Conservation (phyloP, 108 stramenopile species). For the Schizochytrium sp. region DNA sequence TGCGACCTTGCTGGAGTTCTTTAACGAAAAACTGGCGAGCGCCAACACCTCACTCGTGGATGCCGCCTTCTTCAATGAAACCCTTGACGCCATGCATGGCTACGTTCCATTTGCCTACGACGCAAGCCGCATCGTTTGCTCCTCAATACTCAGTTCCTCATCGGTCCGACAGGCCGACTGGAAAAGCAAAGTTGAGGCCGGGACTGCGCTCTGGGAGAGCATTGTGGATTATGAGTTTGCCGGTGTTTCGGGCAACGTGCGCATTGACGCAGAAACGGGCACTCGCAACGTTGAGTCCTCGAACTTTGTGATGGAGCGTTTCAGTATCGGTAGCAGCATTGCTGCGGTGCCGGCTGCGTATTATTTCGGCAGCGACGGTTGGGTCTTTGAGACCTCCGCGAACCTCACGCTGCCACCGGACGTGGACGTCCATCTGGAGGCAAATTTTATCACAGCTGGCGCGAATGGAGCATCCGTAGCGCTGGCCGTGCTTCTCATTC, state of each 20-base stretch:
- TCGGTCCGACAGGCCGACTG: background rate
- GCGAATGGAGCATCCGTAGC: background rate
- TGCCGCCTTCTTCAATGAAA: background rate
- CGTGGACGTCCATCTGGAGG: background rate
- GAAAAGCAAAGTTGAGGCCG: background rate
- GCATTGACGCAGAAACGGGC: background rate
- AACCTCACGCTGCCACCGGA: background rate
- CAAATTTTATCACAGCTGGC: background rate
- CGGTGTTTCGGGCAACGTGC: background rate
- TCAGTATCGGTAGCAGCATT: background rate
- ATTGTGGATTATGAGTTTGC: background rate
- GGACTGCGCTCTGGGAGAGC: background rate
- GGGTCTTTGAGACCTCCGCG: background rate
- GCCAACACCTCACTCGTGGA: background rate
- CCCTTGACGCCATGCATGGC: background rate
- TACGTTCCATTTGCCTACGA: background rate
- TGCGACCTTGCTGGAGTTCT: background rate
- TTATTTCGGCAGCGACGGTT: background rate
- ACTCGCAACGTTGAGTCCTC: background rate
- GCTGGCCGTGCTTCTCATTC: background rate
- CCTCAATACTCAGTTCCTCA: background rate
- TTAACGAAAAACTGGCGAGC: background rate
- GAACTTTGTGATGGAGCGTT: background rate
- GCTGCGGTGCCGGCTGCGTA: background rate
- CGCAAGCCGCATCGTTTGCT: background rate